Conservation (phyloP, 78 protist species). For the Anaeramoeba ignava region DNA sequence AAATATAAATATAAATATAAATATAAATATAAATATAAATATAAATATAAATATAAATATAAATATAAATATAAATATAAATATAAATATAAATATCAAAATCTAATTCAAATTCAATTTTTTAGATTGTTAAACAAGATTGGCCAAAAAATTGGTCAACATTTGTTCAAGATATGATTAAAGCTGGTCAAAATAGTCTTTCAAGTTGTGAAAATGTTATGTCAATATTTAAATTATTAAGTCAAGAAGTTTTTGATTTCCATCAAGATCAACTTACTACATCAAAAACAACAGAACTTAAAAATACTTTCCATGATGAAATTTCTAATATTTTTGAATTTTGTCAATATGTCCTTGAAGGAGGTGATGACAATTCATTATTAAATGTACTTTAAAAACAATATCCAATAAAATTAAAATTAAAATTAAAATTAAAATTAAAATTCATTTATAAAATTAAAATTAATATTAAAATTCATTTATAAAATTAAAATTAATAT, state of each 20-base stretch:
- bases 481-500: too few species aligned
- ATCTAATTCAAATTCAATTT: not conserved
- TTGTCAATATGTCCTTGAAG: constrained; percentile 35
- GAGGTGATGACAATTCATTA: constrained; percentile 11
- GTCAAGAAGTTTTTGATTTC: constrained; percentile 81
- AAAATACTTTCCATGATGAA: constrained; percentile 59
- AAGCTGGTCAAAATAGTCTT: constrained; percentile 54
- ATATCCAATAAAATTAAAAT: constrained; percentile 32
- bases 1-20: too few species aligned
- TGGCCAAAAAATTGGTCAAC: constrained; percentile 91
- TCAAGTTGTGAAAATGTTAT: constrained; percentile 86
- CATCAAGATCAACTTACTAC: constrained; percentile 71
- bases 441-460: too few species aligned
- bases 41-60: too few species aligned
- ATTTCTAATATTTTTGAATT: constrained; percentile 67
- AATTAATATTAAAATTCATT: too few species aligned
- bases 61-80: too few species aligned
- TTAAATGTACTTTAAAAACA: constrained; percentile 31
- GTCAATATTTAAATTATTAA: constrained; percentile 71
- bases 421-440: too few species aligned
- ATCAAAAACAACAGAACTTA: too few species aligned
- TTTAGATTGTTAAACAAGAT: constrained; percentile 84
- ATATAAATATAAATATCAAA: not conserved
- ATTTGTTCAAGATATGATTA: constrained; percentile 81
- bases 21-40: too few species aligned